Evolutionary conservation across 108 stramenopile genomes (phyloP), one percentile per base, ranked within the genome.

Genomic region (Mediolabrus comicus): DNA sequence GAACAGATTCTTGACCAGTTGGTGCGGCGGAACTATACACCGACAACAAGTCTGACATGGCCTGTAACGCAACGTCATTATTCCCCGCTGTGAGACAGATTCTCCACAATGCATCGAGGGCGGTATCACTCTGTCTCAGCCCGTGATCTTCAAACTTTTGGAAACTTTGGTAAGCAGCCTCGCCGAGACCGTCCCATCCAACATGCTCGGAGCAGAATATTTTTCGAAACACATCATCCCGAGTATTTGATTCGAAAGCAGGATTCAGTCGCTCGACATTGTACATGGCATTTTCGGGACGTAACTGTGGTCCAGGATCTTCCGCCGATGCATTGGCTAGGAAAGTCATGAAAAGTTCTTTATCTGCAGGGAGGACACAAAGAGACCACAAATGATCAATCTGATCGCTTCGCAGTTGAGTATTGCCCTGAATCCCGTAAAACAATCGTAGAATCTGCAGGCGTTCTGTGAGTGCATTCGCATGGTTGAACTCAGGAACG

Each of bases 31-130:
- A 67, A 57, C 31, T 67, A 71, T 96, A 94, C 13, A 92, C 79
- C 29, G 69, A 54, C 34, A 96, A 78, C n/a, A 96, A 66, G 63
- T 93, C 92, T 36, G 81, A 84, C 90, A 89, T 93, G n/a, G 95
- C 91, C 25, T 74, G 66, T 4, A 77, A 38, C n/a, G 92, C 95
- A 49, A 96, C 92, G 60, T 62, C 33, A 59, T 90, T 82, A 53
- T 81, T 83, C 17, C 82, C 80, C 17, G 89, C 76, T 14, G 69
- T 71, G 27, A 96, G 79, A 46, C 89, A 87, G 33, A 96, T 92
- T 62, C 83, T 75, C 95, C 95, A 96, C 32, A 93, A 65, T 25
- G 89, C 87, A 68, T 93, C 92, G 29, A 90, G 56, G 19, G 87
- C 87, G 51, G 77, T 74, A 54, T 69, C 66, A 30, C 61, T 70